Evolutionary conservation across 179 eudicot genomes (phyloP).

Genomic region (Carnegiea gigantea): DNA sequence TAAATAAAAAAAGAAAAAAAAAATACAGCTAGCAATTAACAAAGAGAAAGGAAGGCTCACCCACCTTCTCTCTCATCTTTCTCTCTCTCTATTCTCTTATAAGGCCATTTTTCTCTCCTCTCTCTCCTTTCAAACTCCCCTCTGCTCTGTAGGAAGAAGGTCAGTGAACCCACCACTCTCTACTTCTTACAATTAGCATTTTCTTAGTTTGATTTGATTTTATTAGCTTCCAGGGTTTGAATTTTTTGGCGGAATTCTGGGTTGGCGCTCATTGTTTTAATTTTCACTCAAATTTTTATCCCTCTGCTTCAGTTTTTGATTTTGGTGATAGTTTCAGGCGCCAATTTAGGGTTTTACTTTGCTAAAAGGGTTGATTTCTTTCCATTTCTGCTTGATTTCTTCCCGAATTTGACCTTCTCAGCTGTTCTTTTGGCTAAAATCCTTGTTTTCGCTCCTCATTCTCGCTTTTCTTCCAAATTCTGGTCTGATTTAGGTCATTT

Average conservation of each 20-base stretch:
- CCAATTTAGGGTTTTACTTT: background rate
- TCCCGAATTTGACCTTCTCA: background rate
- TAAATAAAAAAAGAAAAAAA: no score
- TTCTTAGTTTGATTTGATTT: background rate
- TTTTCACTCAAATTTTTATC: background rate
- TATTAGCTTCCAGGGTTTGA: background rate
- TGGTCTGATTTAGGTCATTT: background rate
- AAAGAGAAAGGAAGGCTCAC: conserved; percentile 21
- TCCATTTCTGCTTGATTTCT: conserved; percentile 3
- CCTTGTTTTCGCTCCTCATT: background rate
- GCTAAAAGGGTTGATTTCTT: background rate
- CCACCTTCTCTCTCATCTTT: conserved; percentile 25
- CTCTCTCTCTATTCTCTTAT: background rate
- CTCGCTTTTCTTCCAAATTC: background rate
- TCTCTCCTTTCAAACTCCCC: background rate
- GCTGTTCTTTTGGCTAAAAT: background rate
- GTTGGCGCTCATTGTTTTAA: conserved; percentile 20
- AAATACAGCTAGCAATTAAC: conserved; percentile 1
- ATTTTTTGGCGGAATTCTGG: background rate
- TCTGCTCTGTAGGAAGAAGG: background rate
- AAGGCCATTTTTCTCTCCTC: background rate
- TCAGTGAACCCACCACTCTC: conserved; percentile 1
- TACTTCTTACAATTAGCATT: background rate
- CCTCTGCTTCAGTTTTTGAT: background rate
- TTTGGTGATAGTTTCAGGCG: background rate